Base-by-base conservation (phyloP, 2,329 filamentous ascomycete species). In the Talaromyces sp. region DNA sequence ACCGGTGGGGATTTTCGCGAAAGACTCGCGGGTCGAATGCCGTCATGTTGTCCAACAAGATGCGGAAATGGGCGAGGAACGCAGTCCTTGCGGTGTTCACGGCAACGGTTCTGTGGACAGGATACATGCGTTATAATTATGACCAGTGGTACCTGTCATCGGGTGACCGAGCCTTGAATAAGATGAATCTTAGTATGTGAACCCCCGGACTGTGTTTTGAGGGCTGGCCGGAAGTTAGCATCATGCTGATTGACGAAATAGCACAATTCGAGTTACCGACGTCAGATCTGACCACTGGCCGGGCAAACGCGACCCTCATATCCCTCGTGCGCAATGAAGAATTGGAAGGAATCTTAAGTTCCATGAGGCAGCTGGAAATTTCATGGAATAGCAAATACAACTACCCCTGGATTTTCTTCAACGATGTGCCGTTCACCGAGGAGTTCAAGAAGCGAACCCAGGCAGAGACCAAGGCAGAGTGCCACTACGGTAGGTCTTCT, bases 371-470 rank as follows among this genome's bases (percentile, higher is more conserved):
- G 72, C 82, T 99, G 63, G 95, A 99, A 79, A 81, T 89, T 67
- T 98, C 93, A 0, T 99, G 93, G 92, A 99, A 99, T 72, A 82
- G 86, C 81, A 99, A 98, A 74, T 99, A 97, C 85, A 98, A 99
- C 81, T 99, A 99, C 73, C 95, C 95, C 0, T 99, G 95, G 92
- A 97, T 92, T 9, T 99, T 99, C 76, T 96, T 99, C 84, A 99
- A 99, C 78, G 93, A 99, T 72, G 88, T 90, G 58, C 91, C 91
- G 17, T 99, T 99, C 72, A 88, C 89, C 4, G 90, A 95, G n/a
- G 93, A 98, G 70, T 99, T 99, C 81, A 98, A 96, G 79, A 81
- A 80, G 69, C 86, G 84, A 75, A 98, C 93, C 0, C 82, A 84
- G 65, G 91, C 88, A 28, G 87, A 85, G 59, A 98, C 93, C 19